Evolutionary conservation across 2,329 filamentous ascomycete species (phyloP), one percentile per base, ranked within the genome.

Genomic region (Fusarium marasasianum): DNA sequence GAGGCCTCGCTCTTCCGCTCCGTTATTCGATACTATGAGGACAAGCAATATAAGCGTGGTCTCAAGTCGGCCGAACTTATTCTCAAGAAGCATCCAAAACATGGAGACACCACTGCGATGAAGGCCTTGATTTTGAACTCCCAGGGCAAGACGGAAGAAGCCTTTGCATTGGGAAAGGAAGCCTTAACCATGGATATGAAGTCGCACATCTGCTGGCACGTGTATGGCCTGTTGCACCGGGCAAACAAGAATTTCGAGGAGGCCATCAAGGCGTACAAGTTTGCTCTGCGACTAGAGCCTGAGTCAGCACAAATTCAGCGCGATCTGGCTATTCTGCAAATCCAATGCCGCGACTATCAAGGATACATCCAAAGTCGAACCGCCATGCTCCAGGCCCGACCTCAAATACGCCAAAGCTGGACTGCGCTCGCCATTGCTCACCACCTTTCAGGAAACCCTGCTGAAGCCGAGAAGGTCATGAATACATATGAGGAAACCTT

Each of bases 171-270:
- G 68, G 96, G 94, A 80, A 99, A 98, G 85, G 90, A 95, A 75
- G 96, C 97, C 40, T 88, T 99, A 78, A 95, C 93, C 76, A 94
- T 95, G 79, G 95, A 98, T 82, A 98, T 99, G 95, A 98, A 97
- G 86, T 98, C 95, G 79, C 96, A 98, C 84, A 95, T 99, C 79
- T 98, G 95, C 87, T 99, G 96, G 96, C 97, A 99, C 84, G 96
- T 99, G 70, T 99, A 98, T 82, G 96, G 97, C 38, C 85, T 99
- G 76, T 89, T 99, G 57, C 98, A 97, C 85, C 92, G 96, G 58
- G 92, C 94, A 55, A 93, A 93, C 81, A 98, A 98, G 88, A 98
- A 99, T 84, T 98, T 97, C 79, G 96, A 98, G 83, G 96, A 98
- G 85, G 96, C 97, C 15, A 98, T 98, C 86, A 98, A 98, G 87